phyloP scores from a whole-genome alignment of 2,329 filamentous ascomycete genomes.

The Trichophyton schoenleinii region DNA sequence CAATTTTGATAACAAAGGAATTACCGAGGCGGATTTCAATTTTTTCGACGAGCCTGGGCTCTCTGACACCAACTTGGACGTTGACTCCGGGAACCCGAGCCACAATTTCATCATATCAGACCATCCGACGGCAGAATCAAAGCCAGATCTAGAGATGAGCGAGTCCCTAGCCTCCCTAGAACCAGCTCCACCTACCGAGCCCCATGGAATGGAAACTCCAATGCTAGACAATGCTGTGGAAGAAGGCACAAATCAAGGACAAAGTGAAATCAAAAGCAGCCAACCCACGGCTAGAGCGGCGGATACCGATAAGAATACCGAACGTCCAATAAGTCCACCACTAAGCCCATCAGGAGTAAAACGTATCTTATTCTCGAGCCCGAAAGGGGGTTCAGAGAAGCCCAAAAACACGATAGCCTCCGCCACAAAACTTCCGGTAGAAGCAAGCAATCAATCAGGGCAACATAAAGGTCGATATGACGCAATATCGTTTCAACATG shows the following conservation, averaged over 20 bases:
- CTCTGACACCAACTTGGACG: constrained; percentile 16
- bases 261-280: not conserved
- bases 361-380: constrained; percentile 33
- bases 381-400: not conserved
- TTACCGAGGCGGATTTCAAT: constrained; percentile 51
- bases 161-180: not conserved
- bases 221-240: not conserved
- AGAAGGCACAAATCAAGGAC: not conserved
- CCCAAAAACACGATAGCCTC: not conserved
- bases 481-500: constrained; percentile 40
- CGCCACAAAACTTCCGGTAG: not conserved
- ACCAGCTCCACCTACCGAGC: not conserved
- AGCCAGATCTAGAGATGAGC: not conserved
- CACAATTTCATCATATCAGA: not conserved
- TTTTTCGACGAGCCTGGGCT: constrained; percentile 48
- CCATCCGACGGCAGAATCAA: not conserved
- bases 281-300: too few species aligned
- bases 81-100: not conserved
- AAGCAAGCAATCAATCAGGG: not conserved
- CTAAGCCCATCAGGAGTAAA: constrained; percentile 31
- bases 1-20: constrained; percentile 41
- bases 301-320: constrained; percentile 7
- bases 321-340: constrained; percentile 27
- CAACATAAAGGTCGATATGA: constrained; percentile 26
- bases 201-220: not conserved